These are phyloP conservation scores for Capsicum pubescens DNA, from an alignment of 257 asterid species.

Conservation along the genomic window DNA sequence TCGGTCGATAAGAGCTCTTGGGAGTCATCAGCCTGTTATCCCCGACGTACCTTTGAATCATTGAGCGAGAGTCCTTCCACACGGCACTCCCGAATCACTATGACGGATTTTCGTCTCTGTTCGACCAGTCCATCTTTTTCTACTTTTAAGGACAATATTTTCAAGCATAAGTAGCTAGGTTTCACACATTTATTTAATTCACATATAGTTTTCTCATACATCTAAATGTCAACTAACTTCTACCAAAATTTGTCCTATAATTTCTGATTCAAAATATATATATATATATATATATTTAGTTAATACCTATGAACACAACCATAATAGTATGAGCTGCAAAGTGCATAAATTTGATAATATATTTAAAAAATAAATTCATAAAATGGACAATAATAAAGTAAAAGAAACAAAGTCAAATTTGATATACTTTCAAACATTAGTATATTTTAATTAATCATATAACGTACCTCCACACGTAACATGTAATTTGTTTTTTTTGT, in stretches of 20 bases:
- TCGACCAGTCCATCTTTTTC: background rate
- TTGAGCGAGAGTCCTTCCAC: no score
- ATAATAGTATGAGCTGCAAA: background rate
- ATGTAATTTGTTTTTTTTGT: background rate
- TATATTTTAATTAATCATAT: background rate
- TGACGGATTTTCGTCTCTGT: no score
- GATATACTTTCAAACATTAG: background rate
- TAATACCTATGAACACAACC: constrained; percentile 18
- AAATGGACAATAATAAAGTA: constrained; percentile 9
- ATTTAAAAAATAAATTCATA: background rate
- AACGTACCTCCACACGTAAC: constrained; percentile 27
- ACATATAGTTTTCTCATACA: background rate
- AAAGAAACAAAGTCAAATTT: constrained; percentile 25
- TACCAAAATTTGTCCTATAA: constrained; percentile 18
- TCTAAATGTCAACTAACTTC: constrained; percentile 26
- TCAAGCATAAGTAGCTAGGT: constrained; percentile 19
- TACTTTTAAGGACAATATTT: background rate
- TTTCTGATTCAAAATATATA: background rate
- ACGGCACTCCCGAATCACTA: no score
- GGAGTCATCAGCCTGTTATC: no score
- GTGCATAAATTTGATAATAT: background rate
- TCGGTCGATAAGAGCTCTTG: no score
- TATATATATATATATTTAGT: background rate
- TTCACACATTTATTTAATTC: background rate
- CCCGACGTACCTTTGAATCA: no score